phyloP scores from a whole-genome alignment of 2,329 filamentous ascomycete genomes.

The Pyrenophora teres region DNA sequence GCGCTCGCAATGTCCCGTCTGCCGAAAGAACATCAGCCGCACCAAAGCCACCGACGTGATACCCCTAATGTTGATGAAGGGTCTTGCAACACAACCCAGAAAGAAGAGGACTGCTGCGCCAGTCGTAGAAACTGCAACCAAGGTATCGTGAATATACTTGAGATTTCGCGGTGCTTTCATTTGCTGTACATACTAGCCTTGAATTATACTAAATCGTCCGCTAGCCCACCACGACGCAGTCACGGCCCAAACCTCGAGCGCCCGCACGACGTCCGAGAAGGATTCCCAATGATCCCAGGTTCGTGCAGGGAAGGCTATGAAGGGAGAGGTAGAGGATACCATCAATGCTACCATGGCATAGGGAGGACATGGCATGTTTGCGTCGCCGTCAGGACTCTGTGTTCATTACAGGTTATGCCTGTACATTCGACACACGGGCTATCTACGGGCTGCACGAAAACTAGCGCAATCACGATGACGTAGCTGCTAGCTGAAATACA shows the following conservation, averaged over 20 bases:
- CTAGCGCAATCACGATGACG: constrained; percentile 24
- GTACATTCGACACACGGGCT: background rate
- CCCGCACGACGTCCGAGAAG: background rate
- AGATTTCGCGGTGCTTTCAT: constrained; percentile 14
- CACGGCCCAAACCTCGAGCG: background rate
- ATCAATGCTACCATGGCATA: background rate
- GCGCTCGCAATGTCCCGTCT: constrained; percentile 54
- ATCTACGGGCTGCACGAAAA: constrained; percentile 8
- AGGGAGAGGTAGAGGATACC: background rate
- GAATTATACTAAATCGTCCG: constrained; percentile 4
- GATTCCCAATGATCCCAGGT: background rate
- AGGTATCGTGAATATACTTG: constrained; percentile 28
- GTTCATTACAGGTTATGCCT: background rate
- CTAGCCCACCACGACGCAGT: background rate
- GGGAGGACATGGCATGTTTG: background rate
- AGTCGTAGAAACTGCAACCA: constrained; percentile 11
- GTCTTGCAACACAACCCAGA: constrained; percentile 41
- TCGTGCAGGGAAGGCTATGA: background rate
- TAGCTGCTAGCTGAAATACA: constrained; percentile 6
- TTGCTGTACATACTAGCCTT: background rate
- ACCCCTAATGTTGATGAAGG: constrained; percentile 49
- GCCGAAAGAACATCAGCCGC: constrained; percentile 51
- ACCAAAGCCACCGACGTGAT: constrained; percentile 50
- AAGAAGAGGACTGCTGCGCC: constrained; percentile 29
- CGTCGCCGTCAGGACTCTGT: background rate